Base-by-base conservation (phyloP, 2,329 filamentous ascomycete species). In the Cladosporium colombiae region DNA sequence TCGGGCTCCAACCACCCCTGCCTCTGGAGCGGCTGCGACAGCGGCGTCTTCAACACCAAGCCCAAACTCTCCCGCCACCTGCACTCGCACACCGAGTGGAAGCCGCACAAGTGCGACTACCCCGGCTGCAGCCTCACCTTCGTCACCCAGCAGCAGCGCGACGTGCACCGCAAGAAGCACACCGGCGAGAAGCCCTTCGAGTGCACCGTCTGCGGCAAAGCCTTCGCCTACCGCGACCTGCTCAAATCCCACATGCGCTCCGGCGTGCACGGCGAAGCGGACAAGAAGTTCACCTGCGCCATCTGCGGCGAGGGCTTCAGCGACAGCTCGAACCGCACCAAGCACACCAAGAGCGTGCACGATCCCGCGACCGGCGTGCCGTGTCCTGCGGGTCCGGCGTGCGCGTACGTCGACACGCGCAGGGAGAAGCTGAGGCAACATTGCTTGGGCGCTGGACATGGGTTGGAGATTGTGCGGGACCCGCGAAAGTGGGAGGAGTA, bases 91-190 rank as follows among this genome's bases (percentile, higher is more conserved):
- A 89, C 87, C 18, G 86, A 86, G 70, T 70, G 79, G 79, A 74
- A 81, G 60, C 74, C 74, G 6, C 73, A 75, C 59, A 68, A 86
- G 7, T 86, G 84, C 65, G 78, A 80, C 53, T 89, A 87, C 68
- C 72, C 79, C 1, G 78, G 81, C 23, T 91, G 89, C 70, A 79
- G 81, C 11, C 79, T 85, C 65, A 79, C 80, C 3, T 87, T 91
- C 71, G 90, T 88, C 0, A 88, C 88, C 2, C 86, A 88, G 70
- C 88, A 91, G 74, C 86, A 89, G 0, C 81, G 91, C 7, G 84
- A 86, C 50, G 88, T 90, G 73, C 89, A 91, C 70, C 81, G 86
- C 73, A 84, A 88, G 21, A 89, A 85, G 2, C 89, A 91, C 71
- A 88, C 87, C 0, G 86, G 87, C 46, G 84, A 86, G 67, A 88